Conservation (phyloP, 2,329 filamentous ascomycete species). For the Pestalotiopsis fici region DNA sequence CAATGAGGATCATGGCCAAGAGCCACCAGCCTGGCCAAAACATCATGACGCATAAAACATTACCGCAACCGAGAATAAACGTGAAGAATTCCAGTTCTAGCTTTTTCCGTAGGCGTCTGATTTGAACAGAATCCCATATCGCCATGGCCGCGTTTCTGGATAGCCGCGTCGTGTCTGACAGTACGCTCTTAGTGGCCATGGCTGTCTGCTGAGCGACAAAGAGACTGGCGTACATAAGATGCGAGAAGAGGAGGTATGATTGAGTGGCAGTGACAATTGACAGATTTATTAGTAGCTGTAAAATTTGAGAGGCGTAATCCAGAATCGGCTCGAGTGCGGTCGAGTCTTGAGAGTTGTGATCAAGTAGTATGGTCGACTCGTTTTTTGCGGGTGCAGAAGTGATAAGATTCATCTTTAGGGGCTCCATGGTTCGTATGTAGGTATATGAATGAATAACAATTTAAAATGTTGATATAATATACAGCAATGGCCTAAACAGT, state of each 20-base stretch:
- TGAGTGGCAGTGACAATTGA: conserved; percentile 32
- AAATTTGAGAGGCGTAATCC: conserved; percentile 33
- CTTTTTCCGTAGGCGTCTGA: conserved; percentile 41
- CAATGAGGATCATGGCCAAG: not conserved
- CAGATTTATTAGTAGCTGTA: conserved; percentile 31
- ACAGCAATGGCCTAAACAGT: not conserved
- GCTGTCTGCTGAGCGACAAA: conserved; percentile 29
- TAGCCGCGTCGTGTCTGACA: conserved; percentile 5
- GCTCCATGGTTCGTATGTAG: not conserved
- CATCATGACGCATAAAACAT: conserved; percentile 48
- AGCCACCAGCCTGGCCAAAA: conserved; percentile 52
- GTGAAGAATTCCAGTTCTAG: conserved; percentile 54
- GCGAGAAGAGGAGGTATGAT: conserved; percentile 29
- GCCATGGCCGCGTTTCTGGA: conserved; percentile 21
- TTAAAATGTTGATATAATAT: not conserved
- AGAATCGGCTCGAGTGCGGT: conserved; percentile 34
- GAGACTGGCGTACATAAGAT: conserved; percentile 27
- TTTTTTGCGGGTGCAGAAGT: conserved; percentile 39
- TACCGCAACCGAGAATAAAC: conserved; percentile 50
- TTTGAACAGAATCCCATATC: conserved; percentile 36
- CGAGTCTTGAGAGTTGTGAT: conserved; percentile 31
- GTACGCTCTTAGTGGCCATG: conserved; percentile 23
- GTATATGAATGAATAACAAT: not conserved
- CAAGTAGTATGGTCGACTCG: conserved; percentile 26
- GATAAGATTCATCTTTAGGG: conserved; percentile 34